Base-by-base conservation (phyloP, 805 yeast species). In the Myxozyma neglecta region DNA sequence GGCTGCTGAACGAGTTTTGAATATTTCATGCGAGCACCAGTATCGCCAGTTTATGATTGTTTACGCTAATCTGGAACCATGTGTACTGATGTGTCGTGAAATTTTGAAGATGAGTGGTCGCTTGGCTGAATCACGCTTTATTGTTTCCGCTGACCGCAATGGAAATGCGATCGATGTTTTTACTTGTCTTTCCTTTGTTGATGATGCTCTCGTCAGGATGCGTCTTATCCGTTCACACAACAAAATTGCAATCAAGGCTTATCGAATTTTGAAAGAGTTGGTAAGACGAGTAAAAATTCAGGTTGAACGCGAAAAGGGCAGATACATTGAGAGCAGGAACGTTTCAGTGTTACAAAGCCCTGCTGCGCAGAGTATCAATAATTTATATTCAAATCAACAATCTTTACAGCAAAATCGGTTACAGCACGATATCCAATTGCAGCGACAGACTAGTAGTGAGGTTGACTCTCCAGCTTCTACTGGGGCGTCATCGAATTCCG, bases 11-110 rank as follows among this genome's bases (percentile, higher is more conserved):
- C 59, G 62, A 20, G 45, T 50, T 8, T 56, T 57, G 2, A 20
- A 47, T 18, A 14, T 52, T 9, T 40, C 51, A 9, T 37, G 46
- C n/a, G 63, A 61, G 20, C 59, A 61, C 42, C 67, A 64, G 47
- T 64, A 61, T 52, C 48, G 65, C n/a, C 67, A 61, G 49, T 64
- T 64, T 45, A 64, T 57, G 60, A 57, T 56, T n/a, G 67, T 62
- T 43, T 64, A 64, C 49, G 51, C 51, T 9, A 57, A 64, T 35
- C 60, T 64, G 18, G 67, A 64, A 29, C 67, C 67, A 1, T 44
- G 51, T 14, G 63, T 61, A 18, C 57, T 64, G 20, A 61, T 64
- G 35, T 64, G 67, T 42, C 65, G 67, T 24, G 67, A 64, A 53
- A 64, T 64, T 18, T 39, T 64, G 46, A 56, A 52, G 53, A 59